A percentile compares a stretch with the other conserved stretches of the same genome.
phyloP scores from a whole-genome alignment of 371 early-diverging fungal genomes.

The Rhizomucor pusillus region DNA sequence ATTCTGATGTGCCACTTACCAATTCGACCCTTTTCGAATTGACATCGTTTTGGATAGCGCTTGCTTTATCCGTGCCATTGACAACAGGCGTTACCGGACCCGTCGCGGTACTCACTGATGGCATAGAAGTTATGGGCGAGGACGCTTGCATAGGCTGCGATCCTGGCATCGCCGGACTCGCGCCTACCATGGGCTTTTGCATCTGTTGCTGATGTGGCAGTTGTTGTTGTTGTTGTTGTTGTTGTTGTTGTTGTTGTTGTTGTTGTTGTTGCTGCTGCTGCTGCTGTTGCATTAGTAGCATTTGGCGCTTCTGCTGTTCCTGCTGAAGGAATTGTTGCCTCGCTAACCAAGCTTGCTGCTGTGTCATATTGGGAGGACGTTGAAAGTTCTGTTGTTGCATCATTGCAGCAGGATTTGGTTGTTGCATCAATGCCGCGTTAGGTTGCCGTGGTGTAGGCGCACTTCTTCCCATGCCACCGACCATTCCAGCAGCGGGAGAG shows the following conservation, averaged over 20 bases:
- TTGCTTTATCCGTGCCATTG: slow-evolving; percentile 13
- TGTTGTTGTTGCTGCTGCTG: slow-evolving; percentile 6
- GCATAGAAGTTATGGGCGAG: not conserved
- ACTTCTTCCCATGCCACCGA: too few relatives aligned
- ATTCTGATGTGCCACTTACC: slow-evolving; percentile 4
- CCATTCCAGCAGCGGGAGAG: too few relatives aligned
- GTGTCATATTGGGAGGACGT: slow-evolving; percentile 1
- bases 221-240: slow-evolving; percentile 7
- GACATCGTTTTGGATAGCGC: slow-evolving; percentile 10
- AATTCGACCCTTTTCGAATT: slow-evolving; percentile 29
- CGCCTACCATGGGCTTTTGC: slow-evolving; percentile 4
- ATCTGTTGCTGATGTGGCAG: not conserved
- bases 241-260: slow-evolving; percentile 1
- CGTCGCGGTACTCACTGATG: not conserved
- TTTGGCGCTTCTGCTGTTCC: slow-evolving; percentile 1
- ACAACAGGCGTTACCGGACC: not conserved
- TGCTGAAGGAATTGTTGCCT: slow-evolving; percentile 16
- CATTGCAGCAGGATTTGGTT: not conserved
- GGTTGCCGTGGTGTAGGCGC: slow-evolving; percentile 1
- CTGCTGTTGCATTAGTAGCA: slow-evolving; percentile 8
- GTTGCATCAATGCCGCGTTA: slow-evolving; percentile 4
- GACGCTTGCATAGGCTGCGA: not conserved
- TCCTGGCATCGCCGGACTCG: not conserved
- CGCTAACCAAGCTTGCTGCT: slow-evolving; percentile 14
- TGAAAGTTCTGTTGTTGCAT: not conserved